Evolutionary conservation across 2,329 filamentous ascomycete species (phyloP), one percentile per base, ranked within the genome.

Genomic region (Niveomyces coronatus): DNA sequence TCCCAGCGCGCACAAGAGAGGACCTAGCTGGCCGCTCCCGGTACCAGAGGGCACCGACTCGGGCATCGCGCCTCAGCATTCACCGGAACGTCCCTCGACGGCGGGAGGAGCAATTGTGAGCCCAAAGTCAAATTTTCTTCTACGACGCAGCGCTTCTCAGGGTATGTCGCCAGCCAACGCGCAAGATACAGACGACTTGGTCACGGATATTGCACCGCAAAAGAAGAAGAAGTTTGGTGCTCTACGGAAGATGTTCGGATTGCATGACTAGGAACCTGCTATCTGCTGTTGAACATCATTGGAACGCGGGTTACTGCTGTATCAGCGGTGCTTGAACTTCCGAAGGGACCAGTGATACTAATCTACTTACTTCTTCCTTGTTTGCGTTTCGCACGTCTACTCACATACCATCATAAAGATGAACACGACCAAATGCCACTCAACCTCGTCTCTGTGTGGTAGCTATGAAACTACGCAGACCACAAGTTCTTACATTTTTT

Each of bases 151-250:
- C 37, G 56, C 57, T 19, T 65, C 62, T 13, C 51, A 61, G 17
- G 52, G 51, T 18, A 47, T 50, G 23, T 41, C 53, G 10, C 50
- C 48, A 7, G 27, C 47, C 7, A 40, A 44, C 13, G 44, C 41
- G 14, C 31, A 39, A 13, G 31, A 31, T 16, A 26, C 35, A 15
- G 31, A 40, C 14, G 34, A 41, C 23, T 30, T 27, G 6, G 29
- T 42, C 33, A 16, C 43, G 40, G 9, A 45, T 42, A 11, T 31
- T 26, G 43, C 46, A 24, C 43, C 30, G 37, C 54, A 49, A 44
- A 68, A 60, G 61, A 75, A 71, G 62, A 85, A 84, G 68, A 82
- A 79, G 58, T 85, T 85, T 56, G 68, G 70, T 29, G 61, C 65
- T 39, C 57, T 85, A 53, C 74, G 81, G 54, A 74, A 67, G 54